Conservation (phyloP, 805 yeast genomes). For the Wickerhamiella shivajii region DNA sequence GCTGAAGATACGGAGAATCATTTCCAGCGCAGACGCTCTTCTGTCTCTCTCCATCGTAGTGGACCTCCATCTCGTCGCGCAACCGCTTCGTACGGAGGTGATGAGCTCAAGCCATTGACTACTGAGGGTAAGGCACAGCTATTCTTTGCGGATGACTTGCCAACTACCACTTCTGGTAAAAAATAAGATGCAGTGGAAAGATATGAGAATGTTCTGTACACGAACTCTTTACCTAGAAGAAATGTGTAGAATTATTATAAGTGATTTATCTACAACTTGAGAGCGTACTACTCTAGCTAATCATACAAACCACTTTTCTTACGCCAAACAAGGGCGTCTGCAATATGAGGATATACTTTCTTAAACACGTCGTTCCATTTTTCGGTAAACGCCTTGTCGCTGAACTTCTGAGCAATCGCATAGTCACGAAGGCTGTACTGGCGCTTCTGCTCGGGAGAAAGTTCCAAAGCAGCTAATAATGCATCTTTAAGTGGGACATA, state of each 20-base stretch:
- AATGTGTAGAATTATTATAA: too few species aligned
- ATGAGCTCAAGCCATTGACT: conserved; percentile 22
- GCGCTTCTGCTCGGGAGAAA: conserved; percentile 26
- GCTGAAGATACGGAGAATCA: conserved; percentile 16
- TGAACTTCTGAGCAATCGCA: conserved; percentile 36
- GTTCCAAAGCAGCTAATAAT: conserved; percentile 31
- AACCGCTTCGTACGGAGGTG: conserved; percentile 24
- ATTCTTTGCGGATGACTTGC: conserved; percentile 25
- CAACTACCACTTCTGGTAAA: conserved; percentile 23
- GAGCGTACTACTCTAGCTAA: too few species aligned
- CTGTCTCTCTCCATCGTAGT: conserved; percentile 16
- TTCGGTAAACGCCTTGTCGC: conserved; percentile 41
- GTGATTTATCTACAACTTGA: too few species aligned
- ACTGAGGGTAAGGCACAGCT: conserved; percentile 13
- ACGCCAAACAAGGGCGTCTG: conserved; percentile 2
- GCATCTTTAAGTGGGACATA: conserved; percentile 37
- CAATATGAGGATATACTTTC: not conserved
- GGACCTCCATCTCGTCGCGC: conserved; percentile 23
- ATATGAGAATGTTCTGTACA: too few species aligned
- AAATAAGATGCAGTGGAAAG: too few species aligned
- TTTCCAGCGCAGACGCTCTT: conserved; percentile 18
- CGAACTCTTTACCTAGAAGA: too few species aligned
- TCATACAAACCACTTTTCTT: conserved; percentile 5
- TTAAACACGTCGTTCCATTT: conserved; percentile 33
- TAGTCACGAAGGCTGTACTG: conserved; percentile 33